Conservation (phyloP, 2,329 filamentous ascomycete genomes). For the Lomentospora prolificans region DNA sequence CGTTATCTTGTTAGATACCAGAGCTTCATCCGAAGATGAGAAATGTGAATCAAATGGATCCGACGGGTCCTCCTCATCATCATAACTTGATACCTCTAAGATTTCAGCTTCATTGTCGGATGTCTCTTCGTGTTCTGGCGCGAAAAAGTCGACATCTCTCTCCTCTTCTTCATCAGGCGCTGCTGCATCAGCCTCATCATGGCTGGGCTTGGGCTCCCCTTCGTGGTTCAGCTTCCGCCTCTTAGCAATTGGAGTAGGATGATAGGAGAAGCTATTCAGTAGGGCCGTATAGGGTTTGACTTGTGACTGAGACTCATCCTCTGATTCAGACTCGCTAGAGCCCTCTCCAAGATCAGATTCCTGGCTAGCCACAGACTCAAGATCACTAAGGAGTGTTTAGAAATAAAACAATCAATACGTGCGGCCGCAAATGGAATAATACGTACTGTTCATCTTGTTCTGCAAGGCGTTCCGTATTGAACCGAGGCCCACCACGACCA, state of each 20-base stretch:
- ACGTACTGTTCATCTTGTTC: constrained; percentile 26
- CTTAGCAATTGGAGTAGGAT: constrained; percentile 38
- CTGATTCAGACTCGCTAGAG: constrained; percentile 19
- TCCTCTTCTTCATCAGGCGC: constrained; percentile 14
- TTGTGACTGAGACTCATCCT: constrained; percentile 32
- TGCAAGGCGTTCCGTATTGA: constrained; percentile 35
- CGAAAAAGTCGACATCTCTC: constrained; percentile 22
- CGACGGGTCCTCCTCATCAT: constrained; percentile 40
- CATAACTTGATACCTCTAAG: constrained; percentile 30
- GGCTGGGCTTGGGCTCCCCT: constrained; percentile 14
- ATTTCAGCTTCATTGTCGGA: constrained; percentile 29
- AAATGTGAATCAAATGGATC: constrained; percentile 83
- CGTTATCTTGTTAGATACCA: constrained; percentile 43
- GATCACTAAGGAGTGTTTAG: not conserved
- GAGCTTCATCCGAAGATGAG: constrained; percentile 52
- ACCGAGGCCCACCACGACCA: constrained; percentile 24
- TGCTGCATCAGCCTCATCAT: constrained; percentile 15
- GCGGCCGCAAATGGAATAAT: not conserved
- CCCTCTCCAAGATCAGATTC: constrained; percentile 7
- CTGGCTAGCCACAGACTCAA: constrained; percentile 13
- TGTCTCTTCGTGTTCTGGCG: constrained; percentile 23
- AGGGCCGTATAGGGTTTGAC: constrained; percentile 46
- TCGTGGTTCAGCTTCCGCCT: constrained; percentile 44
- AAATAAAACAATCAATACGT: not conserved
- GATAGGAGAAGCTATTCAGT: constrained; percentile 43